Percentiles rank a stretch among this genome's conserved stretches.
Evolutionary conservation across 192 early-diverging fungal species (phyloP).

Genomic region (Coemansia sp.): DNA sequence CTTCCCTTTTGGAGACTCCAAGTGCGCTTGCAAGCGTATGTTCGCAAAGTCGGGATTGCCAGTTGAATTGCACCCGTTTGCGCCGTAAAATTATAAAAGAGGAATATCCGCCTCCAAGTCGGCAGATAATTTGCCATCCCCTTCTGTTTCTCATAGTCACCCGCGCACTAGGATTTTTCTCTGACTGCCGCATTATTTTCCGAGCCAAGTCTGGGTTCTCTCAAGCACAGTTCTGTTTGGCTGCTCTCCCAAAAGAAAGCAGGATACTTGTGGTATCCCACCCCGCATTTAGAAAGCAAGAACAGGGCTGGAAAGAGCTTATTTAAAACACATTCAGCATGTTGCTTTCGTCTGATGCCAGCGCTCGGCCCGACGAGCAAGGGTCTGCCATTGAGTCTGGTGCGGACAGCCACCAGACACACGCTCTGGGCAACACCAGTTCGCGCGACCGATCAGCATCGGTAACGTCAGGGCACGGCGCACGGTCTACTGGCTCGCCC

Average conservation of each 20-base stretch:
- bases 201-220: background rate
- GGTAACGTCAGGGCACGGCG: background rate
- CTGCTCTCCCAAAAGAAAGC: background rate
- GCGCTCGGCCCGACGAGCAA: background rate
- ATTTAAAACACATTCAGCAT: background rate
- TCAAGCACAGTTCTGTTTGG: background rate
- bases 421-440: background rate
- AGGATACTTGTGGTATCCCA: background rate
- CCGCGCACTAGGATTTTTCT: background rate
- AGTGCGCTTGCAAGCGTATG: background rate
- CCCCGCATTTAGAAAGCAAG: background rate
- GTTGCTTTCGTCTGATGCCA: slow-evolving; percentile 7
- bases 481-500: background rate
- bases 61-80: background rate
- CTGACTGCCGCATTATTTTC: background rate
- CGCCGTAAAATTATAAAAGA: background rate
- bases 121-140: background rate
- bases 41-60: background rate
- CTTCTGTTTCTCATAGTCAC: background rate
- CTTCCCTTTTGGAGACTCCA: background rate
- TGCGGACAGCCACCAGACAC: background rate
- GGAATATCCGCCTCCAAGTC: background rate
- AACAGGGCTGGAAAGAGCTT: background rate
- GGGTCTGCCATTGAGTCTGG: background rate
- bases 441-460: slow-evolving; percentile 1